phyloP scores from a whole-genome alignment of 2,329 filamentous ascomycete species.

The Fusarium pilosicola region DNA sequence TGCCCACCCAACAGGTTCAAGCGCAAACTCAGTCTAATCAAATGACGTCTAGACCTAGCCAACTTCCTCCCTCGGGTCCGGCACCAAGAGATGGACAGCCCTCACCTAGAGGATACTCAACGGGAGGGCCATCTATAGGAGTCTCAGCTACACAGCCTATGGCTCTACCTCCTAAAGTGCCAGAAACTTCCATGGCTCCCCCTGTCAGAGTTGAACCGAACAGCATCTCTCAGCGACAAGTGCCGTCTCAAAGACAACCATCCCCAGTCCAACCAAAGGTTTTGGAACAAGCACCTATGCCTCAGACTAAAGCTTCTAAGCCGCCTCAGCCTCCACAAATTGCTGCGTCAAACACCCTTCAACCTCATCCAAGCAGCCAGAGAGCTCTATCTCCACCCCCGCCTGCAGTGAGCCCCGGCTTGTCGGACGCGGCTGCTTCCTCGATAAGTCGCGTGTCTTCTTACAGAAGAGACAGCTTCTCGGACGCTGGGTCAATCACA shows the following conservation, averaged over 20 bases:
- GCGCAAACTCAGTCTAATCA: not conserved
- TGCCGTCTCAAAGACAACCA: not conserved
- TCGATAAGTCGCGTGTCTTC: conserved; percentile 30
- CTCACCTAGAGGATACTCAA: not conserved
- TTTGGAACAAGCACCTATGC: not conserved
- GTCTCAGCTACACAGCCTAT: not conserved
- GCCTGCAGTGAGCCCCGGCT: conserved; percentile 27
- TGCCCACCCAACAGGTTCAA: not conserved
- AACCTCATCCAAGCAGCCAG: not conserved
- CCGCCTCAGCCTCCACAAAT: not conserved
- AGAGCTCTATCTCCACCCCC: not conserved
- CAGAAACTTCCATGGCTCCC: not conserved
- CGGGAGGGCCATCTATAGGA: not conserved
- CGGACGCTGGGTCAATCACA: conserved; percentile 39
- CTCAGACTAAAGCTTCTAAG: not conserved
- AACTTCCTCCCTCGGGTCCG: not conserved
- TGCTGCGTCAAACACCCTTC: not conserved
- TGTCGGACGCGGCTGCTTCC: conserved; percentile 21
- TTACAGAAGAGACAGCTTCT: conserved; percentile 34
- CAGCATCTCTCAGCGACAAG: not conserved
- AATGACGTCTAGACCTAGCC: not conserved
- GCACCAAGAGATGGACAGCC: not conserved
- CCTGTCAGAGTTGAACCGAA: not conserved
- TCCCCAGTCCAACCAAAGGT: not conserved
- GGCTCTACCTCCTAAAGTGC: not conserved